A percentile compares a stretch with the other conserved stretches of the same genome.
Conservation (phyloP, 371 early-diverging fungal genomes). For the Zopfochytrium polystomum region DNA sequence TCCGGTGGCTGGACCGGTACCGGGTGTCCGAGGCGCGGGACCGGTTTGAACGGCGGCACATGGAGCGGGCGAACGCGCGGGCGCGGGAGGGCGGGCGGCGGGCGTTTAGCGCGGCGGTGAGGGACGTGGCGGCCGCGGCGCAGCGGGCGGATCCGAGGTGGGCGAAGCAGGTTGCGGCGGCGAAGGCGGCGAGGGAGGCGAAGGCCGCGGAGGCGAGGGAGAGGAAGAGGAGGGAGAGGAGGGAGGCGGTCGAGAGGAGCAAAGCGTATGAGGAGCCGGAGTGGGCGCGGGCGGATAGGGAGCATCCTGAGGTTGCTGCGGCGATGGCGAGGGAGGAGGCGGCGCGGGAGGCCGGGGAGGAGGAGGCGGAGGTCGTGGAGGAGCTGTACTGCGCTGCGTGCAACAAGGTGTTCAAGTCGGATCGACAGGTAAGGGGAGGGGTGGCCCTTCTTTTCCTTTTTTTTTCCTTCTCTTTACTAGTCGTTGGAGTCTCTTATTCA, state of each 20-base stretch:
- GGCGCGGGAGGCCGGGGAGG: conserved; percentile 23
- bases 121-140: conserved; percentile 38
- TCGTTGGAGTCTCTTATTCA: neutral
- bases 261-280: conserved; percentile 31
- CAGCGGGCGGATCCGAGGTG: conserved; percentile 78
- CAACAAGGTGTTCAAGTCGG: conserved; percentile 71
- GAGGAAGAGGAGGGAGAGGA: conserved; percentile 49
- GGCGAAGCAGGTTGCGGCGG: conserved; percentile 51
- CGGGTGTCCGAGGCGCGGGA: conserved; percentile 78
- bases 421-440: conserved; percentile 50
- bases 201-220: conserved; percentile 55
- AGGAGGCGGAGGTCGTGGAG: conserved; percentile 16
- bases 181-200: conserved; percentile 48
- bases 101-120: conserved; percentile 83
- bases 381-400: conserved; percentile 77
- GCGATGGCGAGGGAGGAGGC: conserved; percentile 17
- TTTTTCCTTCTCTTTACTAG: neutral
- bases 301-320: conserved; percentile 6
- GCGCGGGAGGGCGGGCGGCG: conserved; percentile 74
- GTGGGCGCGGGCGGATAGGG: conserved; percentile 28
- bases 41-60: conserved; percentile 71
- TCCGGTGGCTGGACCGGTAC: conserved; percentile 88
- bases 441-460: no score
- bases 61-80: conserved; percentile 92
- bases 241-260: conserved; percentile 25